phyloP scores from a whole-genome alignment of 106 monocot species.

The Dendrobium catenatum region DNA sequence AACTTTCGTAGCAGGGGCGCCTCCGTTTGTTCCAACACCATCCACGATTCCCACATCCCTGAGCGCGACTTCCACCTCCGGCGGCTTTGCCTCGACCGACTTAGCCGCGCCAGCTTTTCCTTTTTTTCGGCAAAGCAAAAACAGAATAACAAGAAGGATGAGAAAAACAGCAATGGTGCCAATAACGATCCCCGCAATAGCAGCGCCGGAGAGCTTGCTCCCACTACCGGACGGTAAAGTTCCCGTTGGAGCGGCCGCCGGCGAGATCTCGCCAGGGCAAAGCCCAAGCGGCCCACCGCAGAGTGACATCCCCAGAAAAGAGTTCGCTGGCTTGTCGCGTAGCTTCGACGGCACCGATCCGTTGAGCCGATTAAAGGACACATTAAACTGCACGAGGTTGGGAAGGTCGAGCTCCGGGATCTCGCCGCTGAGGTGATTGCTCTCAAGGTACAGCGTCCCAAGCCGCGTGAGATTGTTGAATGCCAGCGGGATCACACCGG shows the following conservation, averaged over 20 bases:
- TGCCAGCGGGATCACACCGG: constrained; percentile 42
- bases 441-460: constrained; percentile 43
- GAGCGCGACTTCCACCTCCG: constrained; percentile 7
- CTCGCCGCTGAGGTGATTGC: constrained; percentile 48
- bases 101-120: constrained; percentile 3
- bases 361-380: constrained; percentile 70
- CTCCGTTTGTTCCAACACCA: not conserved
- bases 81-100: not conserved
- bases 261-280: constrained; percentile 35
- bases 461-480: constrained; percentile 49
- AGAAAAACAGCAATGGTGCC: constrained; percentile 28
- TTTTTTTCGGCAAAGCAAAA: constrained; percentile 36
- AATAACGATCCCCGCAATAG: constrained; percentile 67
- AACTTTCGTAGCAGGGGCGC: not conserved
- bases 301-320: constrained; percentile 47
- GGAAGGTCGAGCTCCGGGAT: constrained; percentile 48
- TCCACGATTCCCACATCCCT: constrained; percentile 11
- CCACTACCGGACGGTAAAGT: constrained; percentile 43
- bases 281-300: constrained; percentile 53
- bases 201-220: constrained; percentile 56
- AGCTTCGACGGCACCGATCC: constrained; percentile 66
- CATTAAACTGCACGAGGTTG: constrained; percentile 54
- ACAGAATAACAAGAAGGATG: constrained; percentile 27
- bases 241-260: constrained; percentile 15
- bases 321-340: constrained; percentile 15